Base-by-base conservation (phyloP, 139 green algal species). In the Eudorina sp. region DNA sequence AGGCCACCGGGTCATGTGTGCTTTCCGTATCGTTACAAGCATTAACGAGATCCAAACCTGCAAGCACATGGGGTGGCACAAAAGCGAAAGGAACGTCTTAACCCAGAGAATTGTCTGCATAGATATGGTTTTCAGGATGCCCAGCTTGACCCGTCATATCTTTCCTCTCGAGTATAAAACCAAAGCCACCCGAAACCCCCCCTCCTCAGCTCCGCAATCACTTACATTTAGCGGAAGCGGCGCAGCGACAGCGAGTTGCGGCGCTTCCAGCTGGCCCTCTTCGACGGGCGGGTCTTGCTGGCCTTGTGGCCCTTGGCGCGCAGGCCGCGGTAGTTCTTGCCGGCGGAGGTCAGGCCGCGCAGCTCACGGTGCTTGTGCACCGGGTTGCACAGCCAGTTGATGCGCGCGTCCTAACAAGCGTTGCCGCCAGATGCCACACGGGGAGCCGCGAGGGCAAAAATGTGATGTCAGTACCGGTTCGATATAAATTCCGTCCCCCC, bases 321-420 rank as follows among this genome's bases (percentile, higher is more conserved):
- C 88, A 99, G 96, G 84, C 98, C 98, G 62, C 98, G 96, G 94
- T 97, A 96, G 90, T 97, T 96, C 90, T 96, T 96, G 83, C 98
- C 98, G 31, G 98, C 97, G 38, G 94, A 95, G 41, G 98, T 99
- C 82, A 99, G 93, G 84, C 98, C 98, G 81, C 97, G 96, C 89
- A 99, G 94, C 95, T 99, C 98, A 80, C 98, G 95, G 94, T 99
- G 98, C 96, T 99, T 99, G 95, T 99, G 96, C 91, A 98, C 95
- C 51, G 98, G 94, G 89, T 97, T 97, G 93, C 90, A 95, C 87
- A 99, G 98, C 98, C 98, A 99, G 97, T 99, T 99, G 94, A 99
- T 96, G 91, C 96, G 95, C n/a, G 98, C 89, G 85, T 99, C 98
- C 93, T 98, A 92, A 76, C n/a, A n/a, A n/a, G n/a, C n/a, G n/a